Base-by-base conservation (phyloP, 768 basidiomycete species). In the Mycena filopes region DNA sequence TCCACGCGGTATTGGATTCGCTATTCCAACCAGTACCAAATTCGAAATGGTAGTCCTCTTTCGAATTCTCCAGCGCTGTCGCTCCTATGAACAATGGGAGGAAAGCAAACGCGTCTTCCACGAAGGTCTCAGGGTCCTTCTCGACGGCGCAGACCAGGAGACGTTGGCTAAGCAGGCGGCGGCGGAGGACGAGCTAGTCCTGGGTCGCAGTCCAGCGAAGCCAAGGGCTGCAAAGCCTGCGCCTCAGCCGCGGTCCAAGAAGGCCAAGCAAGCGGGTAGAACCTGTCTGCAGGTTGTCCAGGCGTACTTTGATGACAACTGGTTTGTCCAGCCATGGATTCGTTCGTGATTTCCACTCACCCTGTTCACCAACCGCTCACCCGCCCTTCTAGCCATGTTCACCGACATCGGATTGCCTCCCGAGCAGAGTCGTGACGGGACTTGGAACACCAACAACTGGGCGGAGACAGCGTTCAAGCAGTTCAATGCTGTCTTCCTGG, bases 381-480 rank as follows among this genome's bases (percentile, higher is more conserved):
- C 25, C 5, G 25, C 18, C n/a, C 10, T 57, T 36, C 43, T 25
- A 58, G 56, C 38, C 10, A 33, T 59, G 41, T 60, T 40, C 25
- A 65, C 64, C 1, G 57, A 65, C 21, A 65, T 65, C 9, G 64
- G 57, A 7, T 26, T 65, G 49, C 63, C 63, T 3, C 16, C 38
- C 9, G 45, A 4, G 15, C 33, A 4, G n/a, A n/a, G n/a, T n/a
- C n/a, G n/a, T n/a, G n/a, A n/a, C n/a, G n/a, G n/a, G n/a, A n/a
- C n/a, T n/a, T 63, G 53, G 45, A 63, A 63, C 55, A 65, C 63
- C 3, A 65, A 65, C 56, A 65, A 65, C 41, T 51, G 26, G 40
- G 50, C 48, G 3, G 63, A 65, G 36, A 36, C 63, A 3, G 56
- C 23, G 6, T 65, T 50, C 50, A 57, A 59, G 13, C 46, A 49